Evolutionary conservation across 208 protist species (phyloP).

Genomic region (Crithidia expoeki): DNA sequence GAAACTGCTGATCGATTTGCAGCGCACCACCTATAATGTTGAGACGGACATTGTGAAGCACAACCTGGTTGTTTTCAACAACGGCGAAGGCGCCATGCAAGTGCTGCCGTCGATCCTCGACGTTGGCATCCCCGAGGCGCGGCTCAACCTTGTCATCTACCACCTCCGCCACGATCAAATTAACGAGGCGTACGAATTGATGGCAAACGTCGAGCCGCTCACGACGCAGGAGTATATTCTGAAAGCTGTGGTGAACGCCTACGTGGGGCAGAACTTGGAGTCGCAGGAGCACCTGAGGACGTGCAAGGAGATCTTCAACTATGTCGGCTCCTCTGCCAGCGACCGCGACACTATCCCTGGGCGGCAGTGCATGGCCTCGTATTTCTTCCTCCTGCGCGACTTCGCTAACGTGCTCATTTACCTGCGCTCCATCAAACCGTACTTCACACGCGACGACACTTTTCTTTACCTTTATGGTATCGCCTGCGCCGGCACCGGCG

Average conservation of each 20-base stretch:
- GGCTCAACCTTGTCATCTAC: conserved; percentile 97
- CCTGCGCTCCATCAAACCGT: conserved; percentile 95
- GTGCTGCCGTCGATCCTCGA: conserved; percentile 94
- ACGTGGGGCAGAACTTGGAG: conserved; percentile 91
- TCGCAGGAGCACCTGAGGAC: conserved; percentile 93
- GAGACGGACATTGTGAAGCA: conserved; percentile 96
- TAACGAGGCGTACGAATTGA: conserved; percentile 94
- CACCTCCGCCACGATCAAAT: conserved; percentile 95
- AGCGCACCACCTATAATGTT: conserved; percentile 88
- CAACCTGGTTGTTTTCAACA: conserved; percentile 97
- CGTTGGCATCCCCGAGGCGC: conserved; percentile 93
- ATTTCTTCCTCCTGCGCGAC: conserved; percentile 96
- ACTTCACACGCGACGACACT: conserved; percentile 94
- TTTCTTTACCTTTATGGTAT: conserved; percentile 95
- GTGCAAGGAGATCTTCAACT: conserved; percentile 96
- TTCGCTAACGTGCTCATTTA: conserved; percentile 97
- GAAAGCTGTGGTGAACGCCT: conserved; percentile 94
- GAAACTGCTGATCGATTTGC: conserved; percentile 89
- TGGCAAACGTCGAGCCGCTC: conserved; percentile 93
- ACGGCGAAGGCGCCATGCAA: conserved; percentile 95
- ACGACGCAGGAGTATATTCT: conserved; percentile 96
- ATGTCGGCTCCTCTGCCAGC: conserved; percentile 92
- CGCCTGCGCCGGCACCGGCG: conserved; percentile 82
- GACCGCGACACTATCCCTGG: conserved; percentile 98
- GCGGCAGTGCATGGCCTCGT: conserved; percentile 97